phyloP scores from a whole-genome alignment of 2,329 filamentous ascomycete species.

The Microdochium trichocladiopsis region DNA sequence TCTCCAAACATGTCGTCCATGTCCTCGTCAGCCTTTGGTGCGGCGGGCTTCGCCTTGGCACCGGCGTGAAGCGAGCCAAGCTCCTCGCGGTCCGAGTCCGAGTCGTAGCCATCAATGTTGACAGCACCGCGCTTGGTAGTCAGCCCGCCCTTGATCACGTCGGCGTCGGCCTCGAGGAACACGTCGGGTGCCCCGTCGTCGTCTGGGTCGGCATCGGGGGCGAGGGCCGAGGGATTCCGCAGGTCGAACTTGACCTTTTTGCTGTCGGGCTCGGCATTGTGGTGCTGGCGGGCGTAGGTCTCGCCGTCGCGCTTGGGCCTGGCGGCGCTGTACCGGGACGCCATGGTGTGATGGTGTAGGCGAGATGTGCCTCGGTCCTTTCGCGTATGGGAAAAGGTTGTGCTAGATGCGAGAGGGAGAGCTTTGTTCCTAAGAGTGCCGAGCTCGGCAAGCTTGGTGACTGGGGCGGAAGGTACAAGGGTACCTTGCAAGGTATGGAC shows the following conservation, averaged over 20 bases:
- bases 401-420: constrained; percentile 1
- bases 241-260: constrained; percentile 92
- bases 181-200: constrained; percentile 44
- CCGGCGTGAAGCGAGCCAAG: constrained; percentile 18
- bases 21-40: constrained; percentile 43
- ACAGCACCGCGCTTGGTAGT: constrained; percentile 87
- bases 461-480: constrained; percentile 5
- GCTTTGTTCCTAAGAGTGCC: too few species aligned
- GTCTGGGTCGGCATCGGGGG: constrained; percentile 69
- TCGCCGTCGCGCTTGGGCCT: constrained; percentile 81
- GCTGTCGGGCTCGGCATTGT: constrained; percentile 43
- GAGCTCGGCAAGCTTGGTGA: neutral
- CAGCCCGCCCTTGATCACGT: constrained; percentile 77
- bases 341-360: constrained; percentile 29
- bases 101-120: constrained; percentile 95
- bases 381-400: constrained; percentile 1
- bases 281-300: constrained; percentile 69
- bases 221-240: constrained; percentile 88
- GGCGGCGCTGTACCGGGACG: constrained; percentile 55
- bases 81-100: constrained; percentile 79
- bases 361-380: neutral
- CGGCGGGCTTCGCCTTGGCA: neutral
- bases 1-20: constrained; percentile 84
- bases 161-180: constrained; percentile 82
- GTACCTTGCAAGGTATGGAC: neutral